Evolutionary conservation across 768 basidiomycete genomes (phyloP).

Genomic region (Russula vinacea): DNA sequence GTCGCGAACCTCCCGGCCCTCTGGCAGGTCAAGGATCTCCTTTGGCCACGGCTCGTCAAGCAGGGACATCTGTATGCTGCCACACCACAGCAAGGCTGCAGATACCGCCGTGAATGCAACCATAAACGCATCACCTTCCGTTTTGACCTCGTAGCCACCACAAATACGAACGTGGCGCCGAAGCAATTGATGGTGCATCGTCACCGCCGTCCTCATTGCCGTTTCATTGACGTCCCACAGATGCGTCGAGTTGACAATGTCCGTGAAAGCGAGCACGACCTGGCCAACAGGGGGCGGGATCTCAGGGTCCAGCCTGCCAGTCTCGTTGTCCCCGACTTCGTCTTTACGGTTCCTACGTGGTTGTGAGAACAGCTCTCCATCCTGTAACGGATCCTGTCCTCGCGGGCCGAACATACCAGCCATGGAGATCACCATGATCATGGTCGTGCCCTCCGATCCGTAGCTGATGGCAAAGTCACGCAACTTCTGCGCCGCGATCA

Average conservation of each 20-base stretch:
- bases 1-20: conserved; percentile 79
- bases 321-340: conserved; percentile 53
- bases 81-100: conserved; percentile 85
- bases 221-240: conserved; percentile 89
- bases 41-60: conserved; percentile 84
- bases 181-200: conserved; percentile 81
- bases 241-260: conserved; percentile 94
- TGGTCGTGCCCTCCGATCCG: conserved; percentile 87
- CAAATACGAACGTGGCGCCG: conserved; percentile 83
- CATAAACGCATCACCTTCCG: conserved; percentile 99
- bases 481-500: conserved; percentile 94
- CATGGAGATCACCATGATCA: conserved; percentile 96
- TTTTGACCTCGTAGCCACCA: conserved; percentile 98
- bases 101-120: conserved; percentile 91
- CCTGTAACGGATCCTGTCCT: conserved; percentile 46
- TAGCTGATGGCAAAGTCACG: conserved; percentile 97
- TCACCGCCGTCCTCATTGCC: conserved; percentile 93
- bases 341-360: conserved; percentile 42
- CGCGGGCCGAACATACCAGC: conserved; percentile 66
- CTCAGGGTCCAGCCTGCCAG: conserved; percentile 68
- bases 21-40: conserved; percentile 89
- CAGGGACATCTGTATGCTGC: conserved; percentile 80
- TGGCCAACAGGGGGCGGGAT: conserved; percentile 83
- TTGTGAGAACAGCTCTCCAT: conserved; percentile 38
- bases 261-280: conserved; percentile 93